Evolutionary conservation across 352 stramenopile species (phyloP), one percentile per base, ranked within the genome.

Genomic region (Phytophthora hybrid): DNA sequence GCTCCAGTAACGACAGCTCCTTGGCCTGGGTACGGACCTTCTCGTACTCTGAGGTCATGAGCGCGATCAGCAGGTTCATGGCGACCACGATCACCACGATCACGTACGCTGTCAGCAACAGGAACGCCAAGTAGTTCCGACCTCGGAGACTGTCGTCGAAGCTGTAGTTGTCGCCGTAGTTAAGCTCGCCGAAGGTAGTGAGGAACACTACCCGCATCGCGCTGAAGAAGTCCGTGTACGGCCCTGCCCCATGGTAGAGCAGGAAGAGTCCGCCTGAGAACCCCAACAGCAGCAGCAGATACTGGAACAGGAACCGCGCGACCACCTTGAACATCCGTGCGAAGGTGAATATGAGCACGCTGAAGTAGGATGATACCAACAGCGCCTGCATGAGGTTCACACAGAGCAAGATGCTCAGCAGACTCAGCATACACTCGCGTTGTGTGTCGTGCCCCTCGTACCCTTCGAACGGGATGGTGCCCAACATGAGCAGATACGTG

Each of bases 1-100:
- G 73, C 63, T 90, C 78, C 18, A 85, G 60, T 13, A 88, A 54
- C 10, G 82, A 80, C 10, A 84, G 63, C 47, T 87, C 82, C 71
- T 90, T 81, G n/a, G 82, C 82, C 71, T 85, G 82, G 18, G 66
- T 67, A 26, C 81, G 80, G 47, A 86, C 80, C 59, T 82, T 77
- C 51, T 90, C 82, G 63, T 90, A 90, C 56, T 90, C 82, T 14
- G 82, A 87, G 3, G 82, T 88, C 82, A 90, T 90, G 18, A 90
- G 61, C 32, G 82, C 82, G 19, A 84, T 78, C 26, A 90, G 56
- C 13, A 90, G 66, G 34, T 90, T 90, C 65, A 90, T 79, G 0
- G 79, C 82, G 11, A 88, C 82, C 19, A 90, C 75, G 49, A 86
- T 85, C 53, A 90, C 79, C 21, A 87, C 80, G 9, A 88, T 58